Conservation (phyloP, 352 stramenopile species). For the Phytophthora sansomeana region DNA sequence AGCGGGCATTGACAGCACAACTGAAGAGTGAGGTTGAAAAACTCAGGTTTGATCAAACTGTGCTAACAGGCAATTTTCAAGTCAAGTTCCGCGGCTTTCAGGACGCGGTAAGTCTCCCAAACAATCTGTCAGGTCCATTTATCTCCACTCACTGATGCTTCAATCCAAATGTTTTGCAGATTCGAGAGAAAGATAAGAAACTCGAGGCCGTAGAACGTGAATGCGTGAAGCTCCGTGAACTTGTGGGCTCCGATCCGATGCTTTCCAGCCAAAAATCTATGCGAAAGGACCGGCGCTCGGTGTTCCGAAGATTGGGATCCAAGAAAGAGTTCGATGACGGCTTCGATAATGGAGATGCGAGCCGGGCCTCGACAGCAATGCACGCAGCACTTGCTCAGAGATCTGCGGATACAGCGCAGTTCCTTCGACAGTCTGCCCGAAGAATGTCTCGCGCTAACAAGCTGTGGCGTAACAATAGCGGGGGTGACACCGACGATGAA, state of each 20-base stretch:
- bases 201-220: slow-evolving; percentile 77
- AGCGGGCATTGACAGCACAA: slow-evolving; percentile 48
- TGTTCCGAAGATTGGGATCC: slow-evolving; percentile 77
- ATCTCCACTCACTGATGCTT: slow-evolving; percentile 14
- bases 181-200: slow-evolving; percentile 89
- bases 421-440: slow-evolving; percentile 77
- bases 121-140: background rate
- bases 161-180: slow-evolving; percentile 31
- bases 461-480: slow-evolving; percentile 59
- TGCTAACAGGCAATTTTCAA: slow-evolving; percentile 77
- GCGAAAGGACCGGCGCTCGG: slow-evolving; percentile 57
- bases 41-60: slow-evolving; percentile 79
- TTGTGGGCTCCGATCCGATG: slow-evolving; percentile 42
- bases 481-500: slow-evolving; percentile 47
- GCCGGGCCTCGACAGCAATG: slow-evolving; percentile 58
- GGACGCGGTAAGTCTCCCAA: slow-evolving; percentile 46
- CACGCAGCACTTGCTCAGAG: slow-evolving; percentile 70
- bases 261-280: slow-evolving; percentile 47
- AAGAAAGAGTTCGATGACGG: slow-evolving; percentile 71
- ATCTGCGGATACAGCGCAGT: slow-evolving; percentile 80
- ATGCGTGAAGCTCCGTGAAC: slow-evolving; percentile 70
- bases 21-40: slow-evolving; percentile 80
- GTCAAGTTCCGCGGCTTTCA: slow-evolving; percentile 86
- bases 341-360: slow-evolving; percentile 52
- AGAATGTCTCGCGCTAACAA: slow-evolving; percentile 62